These are phyloP conservation scores for Begonia peltatifolia DNA, from an alignment of 306 rosid species.

Conservation along the genomic window DNA sequence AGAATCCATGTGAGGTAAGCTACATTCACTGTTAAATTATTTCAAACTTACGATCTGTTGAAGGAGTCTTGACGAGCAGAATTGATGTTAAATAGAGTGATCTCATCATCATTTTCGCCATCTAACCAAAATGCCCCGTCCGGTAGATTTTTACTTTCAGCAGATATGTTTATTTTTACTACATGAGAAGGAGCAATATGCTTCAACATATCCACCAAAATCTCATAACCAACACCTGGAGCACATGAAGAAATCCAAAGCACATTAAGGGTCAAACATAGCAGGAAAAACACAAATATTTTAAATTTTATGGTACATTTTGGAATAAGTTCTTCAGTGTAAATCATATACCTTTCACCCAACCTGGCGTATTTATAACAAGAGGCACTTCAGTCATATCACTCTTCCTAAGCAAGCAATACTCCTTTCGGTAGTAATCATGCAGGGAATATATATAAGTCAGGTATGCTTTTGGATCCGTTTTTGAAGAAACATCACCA, in stretches of 20 bases:
- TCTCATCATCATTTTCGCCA: conserved; percentile 17
- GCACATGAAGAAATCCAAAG: conserved; percentile 8
- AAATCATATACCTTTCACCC: conserved; percentile 69
- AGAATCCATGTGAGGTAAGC: conserved; percentile 1
- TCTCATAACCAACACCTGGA: conserved; percentile 70
- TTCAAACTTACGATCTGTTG: conserved; percentile 62
- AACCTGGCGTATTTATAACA: conserved; percentile 77
- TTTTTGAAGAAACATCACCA: conserved; percentile 70
- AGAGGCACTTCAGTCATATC: conserved; percentile 58
- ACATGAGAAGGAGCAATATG: conserved; percentile 66
- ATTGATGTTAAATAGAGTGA: conserved; percentile 50
- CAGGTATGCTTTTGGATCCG: conserved; percentile 52
- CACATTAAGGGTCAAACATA: no score
- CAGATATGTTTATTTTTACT: conserved; percentile 60
- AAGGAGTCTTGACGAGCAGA: conserved; percentile 62
- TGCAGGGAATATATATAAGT: conserved; percentile 29
- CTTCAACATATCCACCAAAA: conserved; percentile 63
- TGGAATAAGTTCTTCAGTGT: neutral
- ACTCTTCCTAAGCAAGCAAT: conserved; percentile 17
- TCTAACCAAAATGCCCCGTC: conserved; percentile 70
- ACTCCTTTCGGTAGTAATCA: conserved; percentile 46
- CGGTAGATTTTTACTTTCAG: conserved; percentile 64
- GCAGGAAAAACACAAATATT: neutral
- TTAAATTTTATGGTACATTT: neutral
- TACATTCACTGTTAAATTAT: neutral